phyloP scores from a whole-genome alignment of 768 basidiomycete species.

The Lactarius evosmus region DNA sequence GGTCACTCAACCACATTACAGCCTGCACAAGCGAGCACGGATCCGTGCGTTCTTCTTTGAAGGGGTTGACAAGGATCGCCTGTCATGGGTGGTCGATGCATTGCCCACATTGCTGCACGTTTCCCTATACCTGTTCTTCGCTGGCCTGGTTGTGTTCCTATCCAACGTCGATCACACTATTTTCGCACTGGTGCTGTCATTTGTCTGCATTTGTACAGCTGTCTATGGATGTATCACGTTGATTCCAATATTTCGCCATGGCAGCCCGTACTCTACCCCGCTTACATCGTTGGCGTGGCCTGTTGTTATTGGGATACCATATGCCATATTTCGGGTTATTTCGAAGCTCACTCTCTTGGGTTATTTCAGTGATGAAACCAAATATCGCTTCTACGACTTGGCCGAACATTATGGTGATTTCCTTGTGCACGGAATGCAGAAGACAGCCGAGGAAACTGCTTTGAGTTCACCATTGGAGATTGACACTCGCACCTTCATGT shows the following conservation, averaged over 20 bases:
- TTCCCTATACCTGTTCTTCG: background rate
- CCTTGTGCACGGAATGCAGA: background rate
- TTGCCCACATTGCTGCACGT: background rate
- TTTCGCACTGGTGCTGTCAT: background rate
- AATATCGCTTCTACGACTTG: too few relatives aligned
- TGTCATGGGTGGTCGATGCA: background rate
- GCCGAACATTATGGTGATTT: too few relatives aligned
- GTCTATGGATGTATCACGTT: background rate
- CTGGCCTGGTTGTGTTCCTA: background rate
- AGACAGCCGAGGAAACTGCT: background rate
- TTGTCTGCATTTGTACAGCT: background rate
- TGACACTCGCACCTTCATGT: background rate
- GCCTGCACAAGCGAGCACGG: background rate
- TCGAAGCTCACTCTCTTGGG: too few relatives aligned
- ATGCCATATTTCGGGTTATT: background rate
- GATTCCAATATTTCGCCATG: background rate
- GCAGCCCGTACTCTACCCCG: background rate
- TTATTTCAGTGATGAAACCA: too few relatives aligned
- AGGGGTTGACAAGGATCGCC: background rate
- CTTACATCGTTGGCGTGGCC: background rate
- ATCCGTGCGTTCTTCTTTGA: background rate
- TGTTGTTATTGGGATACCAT: background rate
- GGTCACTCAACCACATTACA: background rate
- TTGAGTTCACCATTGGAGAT: background rate
- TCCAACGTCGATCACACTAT: background rate